Evolutionary conservation across 2,329 filamentous ascomycete species (phyloP).

Genomic region (Monilinia fructicola): DNA sequence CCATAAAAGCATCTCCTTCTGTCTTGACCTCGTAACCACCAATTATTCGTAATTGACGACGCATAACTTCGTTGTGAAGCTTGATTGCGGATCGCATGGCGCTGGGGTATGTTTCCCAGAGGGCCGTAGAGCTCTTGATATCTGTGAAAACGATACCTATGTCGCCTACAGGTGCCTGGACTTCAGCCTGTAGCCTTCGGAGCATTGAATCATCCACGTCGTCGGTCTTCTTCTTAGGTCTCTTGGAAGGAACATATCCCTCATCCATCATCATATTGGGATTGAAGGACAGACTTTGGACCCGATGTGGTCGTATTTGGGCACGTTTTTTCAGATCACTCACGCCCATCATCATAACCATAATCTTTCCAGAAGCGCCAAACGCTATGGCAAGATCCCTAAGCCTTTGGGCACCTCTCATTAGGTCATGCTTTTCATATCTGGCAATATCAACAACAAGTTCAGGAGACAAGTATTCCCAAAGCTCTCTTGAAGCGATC

Average conservation of each 20-base stretch:
- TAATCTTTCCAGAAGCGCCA: constrained; percentile 89
- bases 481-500: constrained; percentile 86
- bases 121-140: constrained; percentile 94
- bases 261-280: constrained; percentile 73
- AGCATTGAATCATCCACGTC: constrained; percentile 78
- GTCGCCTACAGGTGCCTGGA: constrained; percentile 86
- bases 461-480: constrained; percentile 89
- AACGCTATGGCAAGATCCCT: constrained; percentile 95
- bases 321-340: constrained; percentile 86
- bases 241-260: constrained; percentile 62
- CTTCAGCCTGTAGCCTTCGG: constrained; percentile 82
- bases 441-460: constrained; percentile 89
- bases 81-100: constrained; percentile 97
- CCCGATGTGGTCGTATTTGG: constrained; percentile 66
- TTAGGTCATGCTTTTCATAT: constrained; percentile 82
- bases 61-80: constrained; percentile 96
- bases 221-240: constrained; percentile 63
- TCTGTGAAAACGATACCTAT: constrained; percentile 96
- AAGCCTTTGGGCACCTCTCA: constrained; percentile 92
- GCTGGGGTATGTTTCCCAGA: constrained; percentile 94
- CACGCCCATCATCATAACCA: constrained; percentile 98
- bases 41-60: constrained; percentile 85
- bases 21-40: constrained; percentile 99
- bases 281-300: constrained; percentile 77
- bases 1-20: constrained; percentile 99